Conservation (phyloP, 2,329 filamentous ascomycete species). For the Verticillium albo-atrum region DNA sequence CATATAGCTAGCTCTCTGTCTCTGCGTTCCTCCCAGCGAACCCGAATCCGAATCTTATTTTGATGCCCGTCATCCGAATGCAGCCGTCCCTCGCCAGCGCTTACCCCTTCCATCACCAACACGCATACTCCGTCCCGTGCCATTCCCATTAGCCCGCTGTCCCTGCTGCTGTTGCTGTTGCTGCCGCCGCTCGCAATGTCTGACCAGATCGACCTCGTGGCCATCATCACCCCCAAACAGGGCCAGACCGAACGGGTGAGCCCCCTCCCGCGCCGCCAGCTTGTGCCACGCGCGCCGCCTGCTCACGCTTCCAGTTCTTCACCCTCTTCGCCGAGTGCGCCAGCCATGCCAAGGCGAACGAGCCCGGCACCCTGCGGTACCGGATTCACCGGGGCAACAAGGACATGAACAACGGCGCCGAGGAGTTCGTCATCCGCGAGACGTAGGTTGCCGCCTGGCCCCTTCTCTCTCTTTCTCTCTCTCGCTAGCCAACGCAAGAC, state of each 20-base stretch:
- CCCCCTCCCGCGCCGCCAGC: not conserved
- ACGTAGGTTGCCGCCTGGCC: slow-evolving; percentile 13
- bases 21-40: not conserved
- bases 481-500: too few species aligned
- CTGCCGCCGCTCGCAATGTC: slow-evolving; percentile 8
- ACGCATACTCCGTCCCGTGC: not conserved
- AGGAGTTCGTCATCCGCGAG: slow-evolving; percentile 19
- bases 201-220: slow-evolving; percentile 16
- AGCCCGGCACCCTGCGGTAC: slow-evolving; percentile 19
- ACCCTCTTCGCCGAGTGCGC: slow-evolving; percentile 16
- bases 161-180: too few species aligned
- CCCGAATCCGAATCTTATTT: too few species aligned
- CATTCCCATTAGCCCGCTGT: not conserved
- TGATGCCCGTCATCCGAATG: not conserved
- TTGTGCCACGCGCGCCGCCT: not conserved
- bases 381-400: slow-evolving; percentile 18
- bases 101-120: not conserved
- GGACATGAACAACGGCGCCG: slow-evolving; percentile 15
- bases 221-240: slow-evolving; percentile 20
- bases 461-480: not conserved
- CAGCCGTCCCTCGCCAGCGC: not conserved
- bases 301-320: slow-evolving; percentile 13
- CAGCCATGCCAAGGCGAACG: slow-evolving; percentile 16
- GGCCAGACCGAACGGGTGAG: slow-evolving; percentile 17
- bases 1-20: not conserved